A percentile compares a stretch with the other conserved stretches of the same genome.
Conservation (phyloP, 2,329 filamentous ascomycete species). For the Aspergillus sp. region DNA sequence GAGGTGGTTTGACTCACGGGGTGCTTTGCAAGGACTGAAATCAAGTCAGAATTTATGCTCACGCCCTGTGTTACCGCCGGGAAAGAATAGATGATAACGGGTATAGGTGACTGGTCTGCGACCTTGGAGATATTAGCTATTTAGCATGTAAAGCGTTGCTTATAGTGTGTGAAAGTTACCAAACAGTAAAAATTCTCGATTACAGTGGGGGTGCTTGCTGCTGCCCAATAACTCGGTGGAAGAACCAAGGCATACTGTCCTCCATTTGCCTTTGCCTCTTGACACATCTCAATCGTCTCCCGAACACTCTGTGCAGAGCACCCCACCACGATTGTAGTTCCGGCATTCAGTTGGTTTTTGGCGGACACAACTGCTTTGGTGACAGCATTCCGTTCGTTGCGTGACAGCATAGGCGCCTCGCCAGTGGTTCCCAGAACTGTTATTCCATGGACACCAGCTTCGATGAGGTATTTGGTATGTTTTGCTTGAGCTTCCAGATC, state of each 20-base stretch:
- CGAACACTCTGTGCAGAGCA: conserved; percentile 67
- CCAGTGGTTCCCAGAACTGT: too few species aligned
- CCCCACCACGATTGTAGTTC: conserved; percentile 37
- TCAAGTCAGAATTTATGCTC: conserved; percentile 61
- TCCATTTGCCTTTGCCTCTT: conserved; percentile 64
- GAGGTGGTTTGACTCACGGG: too few species aligned
- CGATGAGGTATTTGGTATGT: too few species aligned
- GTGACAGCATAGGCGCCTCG: too few species aligned
- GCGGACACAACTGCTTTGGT: too few species aligned
- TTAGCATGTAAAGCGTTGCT: not conserved
- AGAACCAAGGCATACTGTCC: conserved; percentile 70
- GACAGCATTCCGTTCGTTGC: too few species aligned
- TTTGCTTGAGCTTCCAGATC: too few species aligned
- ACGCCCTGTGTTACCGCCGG: conserved; percentile 57
- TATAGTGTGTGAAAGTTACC: conserved; percentile 31
- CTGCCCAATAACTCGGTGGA: conserved; percentile 68
- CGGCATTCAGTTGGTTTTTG: too few species aligned
- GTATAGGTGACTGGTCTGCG: not conserved
- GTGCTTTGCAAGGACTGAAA: conserved; percentile 48
- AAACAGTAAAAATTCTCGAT: conserved; percentile 60
- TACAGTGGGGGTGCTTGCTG: conserved; percentile 58
- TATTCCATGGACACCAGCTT: too few species aligned
- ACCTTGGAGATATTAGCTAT: not conserved
- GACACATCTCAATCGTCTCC: conserved; percentile 64
- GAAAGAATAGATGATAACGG: conserved; percentile 64